Evolutionary conservation across 345 rosid genomes (phyloP).

Genomic region (Luvunga scandens): DNA sequence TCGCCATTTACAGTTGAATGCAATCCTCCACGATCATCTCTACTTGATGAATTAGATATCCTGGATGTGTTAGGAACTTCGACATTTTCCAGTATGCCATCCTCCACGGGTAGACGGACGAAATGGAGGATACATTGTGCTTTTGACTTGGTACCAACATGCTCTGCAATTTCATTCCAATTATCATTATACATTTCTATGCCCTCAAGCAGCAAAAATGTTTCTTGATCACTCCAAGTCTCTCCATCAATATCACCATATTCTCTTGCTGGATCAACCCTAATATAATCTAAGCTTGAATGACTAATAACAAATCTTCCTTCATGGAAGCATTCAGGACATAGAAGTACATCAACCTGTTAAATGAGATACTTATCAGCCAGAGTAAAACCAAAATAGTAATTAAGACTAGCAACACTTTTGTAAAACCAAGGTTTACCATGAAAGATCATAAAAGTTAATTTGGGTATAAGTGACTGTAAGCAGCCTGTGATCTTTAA

Average conservation of each 20-base stretch:
- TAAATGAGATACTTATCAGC: constrained; percentile 26
- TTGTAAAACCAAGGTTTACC: constrained; percentile 4
- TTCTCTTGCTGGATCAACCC: constrained; percentile 62
- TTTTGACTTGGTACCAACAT: constrained; percentile 92
- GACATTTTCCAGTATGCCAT: constrained; percentile 78
- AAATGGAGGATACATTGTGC: constrained; percentile 96
- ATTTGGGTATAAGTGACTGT: background rate
- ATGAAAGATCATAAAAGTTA: background rate
- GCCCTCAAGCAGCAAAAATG: constrained; percentile 87
- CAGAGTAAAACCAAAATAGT: constrained; percentile 5
- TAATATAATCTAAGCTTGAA: constrained; percentile 84
- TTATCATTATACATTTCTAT: constrained; percentile 80
- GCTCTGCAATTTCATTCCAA: constrained; percentile 91
- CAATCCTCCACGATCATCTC: constrained; percentile 45
- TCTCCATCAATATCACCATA: constrained; percentile 78
- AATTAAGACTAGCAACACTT: constrained; percentile 6
- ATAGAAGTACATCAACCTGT: constrained; percentile 77
- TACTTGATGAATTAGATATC: constrained; percentile 40
- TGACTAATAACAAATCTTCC: constrained; percentile 83
- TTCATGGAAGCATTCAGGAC: constrained; percentile 78
- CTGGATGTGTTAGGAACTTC: constrained; percentile 62
- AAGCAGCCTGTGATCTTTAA: background rate
- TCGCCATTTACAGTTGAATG: constrained; percentile 54
- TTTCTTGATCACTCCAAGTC: constrained; percentile 92
- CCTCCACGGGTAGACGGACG: constrained; percentile 83